Percentiles rank a stretch among this genome's conserved stretches.
phyloP scores from a whole-genome alignment of 495 filamentous ascomycete species.

The Penicillium atrosanguineum region DNA sequence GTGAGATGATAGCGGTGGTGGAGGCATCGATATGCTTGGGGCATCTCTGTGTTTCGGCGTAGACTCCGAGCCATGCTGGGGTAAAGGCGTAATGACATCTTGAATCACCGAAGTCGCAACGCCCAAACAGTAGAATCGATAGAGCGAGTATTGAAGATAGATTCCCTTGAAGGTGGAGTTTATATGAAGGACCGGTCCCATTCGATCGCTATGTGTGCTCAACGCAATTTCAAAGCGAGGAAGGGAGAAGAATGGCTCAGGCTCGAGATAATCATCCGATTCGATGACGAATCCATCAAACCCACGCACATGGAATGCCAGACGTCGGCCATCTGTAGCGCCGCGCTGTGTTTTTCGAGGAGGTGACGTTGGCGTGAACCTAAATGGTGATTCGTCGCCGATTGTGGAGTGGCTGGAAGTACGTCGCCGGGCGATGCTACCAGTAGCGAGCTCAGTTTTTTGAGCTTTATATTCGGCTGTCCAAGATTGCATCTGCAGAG shows the following conservation, averaged over 20 bases:
- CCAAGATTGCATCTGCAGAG: slow-evolving; percentile 86
- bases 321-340: slow-evolving; percentile 77
- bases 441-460: slow-evolving; percentile 61
- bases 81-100: slow-evolving; percentile 63
- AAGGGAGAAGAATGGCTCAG: slow-evolving; percentile 80
- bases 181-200: slow-evolving; percentile 84
- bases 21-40: slow-evolving; percentile 18
- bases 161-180: slow-evolving; percentile 77
- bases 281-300: slow-evolving; percentile 90
- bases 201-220: slow-evolving; percentile 76
- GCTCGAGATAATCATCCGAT: slow-evolving; percentile 75
- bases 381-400: slow-evolving; percentile 48
- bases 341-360: slow-evolving; percentile 54
- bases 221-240: slow-evolving; percentile 85
- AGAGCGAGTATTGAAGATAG: slow-evolving; percentile 85
- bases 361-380: slow-evolving; percentile 58
- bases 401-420: slow-evolving; percentile 57
- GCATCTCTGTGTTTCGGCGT: slow-evolving; percentile 9
- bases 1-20: slow-evolving; percentile 29
- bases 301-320: slow-evolving; percentile 76
- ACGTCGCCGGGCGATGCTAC: slow-evolving; percentile 53
- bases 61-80: slow-evolving; percentile 13
- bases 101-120: slow-evolving; percentile 74
- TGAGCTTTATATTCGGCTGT: slow-evolving; percentile 86
- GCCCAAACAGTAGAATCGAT: slow-evolving; percentile 87